These are phyloP conservation scores for Phalaenopsis equestris DNA, from an alignment of 106 monocot species.

Conservation along the genomic window DNA sequence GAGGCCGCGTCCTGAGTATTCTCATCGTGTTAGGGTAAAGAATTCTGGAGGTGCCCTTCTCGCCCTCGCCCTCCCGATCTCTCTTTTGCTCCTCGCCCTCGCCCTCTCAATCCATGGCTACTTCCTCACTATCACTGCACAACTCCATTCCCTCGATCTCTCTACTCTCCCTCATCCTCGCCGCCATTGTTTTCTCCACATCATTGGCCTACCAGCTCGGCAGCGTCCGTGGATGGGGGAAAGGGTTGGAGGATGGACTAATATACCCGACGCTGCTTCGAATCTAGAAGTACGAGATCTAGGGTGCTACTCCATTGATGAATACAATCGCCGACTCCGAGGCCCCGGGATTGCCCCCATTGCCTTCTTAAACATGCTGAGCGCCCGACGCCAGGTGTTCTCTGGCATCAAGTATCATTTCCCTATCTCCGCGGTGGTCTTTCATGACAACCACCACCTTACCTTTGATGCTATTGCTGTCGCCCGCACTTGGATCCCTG, in stretches of 20 bases:
- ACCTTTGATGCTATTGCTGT: slow-evolving; percentile 40
- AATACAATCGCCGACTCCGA: slow-evolving; percentile 26
- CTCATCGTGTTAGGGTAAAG: no score
- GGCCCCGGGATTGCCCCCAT: not conserved
- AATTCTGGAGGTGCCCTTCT: no score
- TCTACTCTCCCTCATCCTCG: not conserved
- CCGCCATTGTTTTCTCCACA: not conserved
- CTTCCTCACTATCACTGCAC: not conserved
- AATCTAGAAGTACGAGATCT: slow-evolving; percentile 29
- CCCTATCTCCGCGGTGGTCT: not conserved
- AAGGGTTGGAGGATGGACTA: slow-evolving; percentile 21
- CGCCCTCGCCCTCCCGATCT: no score
- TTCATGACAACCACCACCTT: not conserved
- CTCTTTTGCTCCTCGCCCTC: no score
- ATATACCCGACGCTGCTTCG: slow-evolving; percentile 20
- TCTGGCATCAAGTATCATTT: no score
- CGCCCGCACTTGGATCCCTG: slow-evolving; percentile 31
- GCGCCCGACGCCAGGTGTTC: no score
- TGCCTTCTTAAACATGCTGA: slow-evolving; percentile 11
- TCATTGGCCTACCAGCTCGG: not conserved
- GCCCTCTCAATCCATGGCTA: not conserved
- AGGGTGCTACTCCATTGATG: slow-evolving; percentile 30
- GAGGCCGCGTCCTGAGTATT: no score
- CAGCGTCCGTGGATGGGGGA: not conserved
- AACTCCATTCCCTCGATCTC: not conserved